Evolutionary conservation across 306 rosid species (phyloP).

Genomic region (Gillenia trifoliata): DNA sequence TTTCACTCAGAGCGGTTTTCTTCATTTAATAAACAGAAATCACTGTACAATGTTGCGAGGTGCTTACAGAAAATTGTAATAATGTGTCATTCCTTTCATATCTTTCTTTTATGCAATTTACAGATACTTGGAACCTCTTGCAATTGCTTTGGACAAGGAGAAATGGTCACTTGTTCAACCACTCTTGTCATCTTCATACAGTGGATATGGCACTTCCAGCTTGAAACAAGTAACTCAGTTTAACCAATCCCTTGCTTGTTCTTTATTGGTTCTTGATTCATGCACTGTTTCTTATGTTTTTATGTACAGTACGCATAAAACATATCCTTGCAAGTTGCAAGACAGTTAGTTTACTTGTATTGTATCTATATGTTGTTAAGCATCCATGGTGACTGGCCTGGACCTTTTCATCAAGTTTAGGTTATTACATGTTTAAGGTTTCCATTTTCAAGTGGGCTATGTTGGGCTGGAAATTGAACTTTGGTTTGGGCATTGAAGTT

Average conservation of each 20-base stretch:
- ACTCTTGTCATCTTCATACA: constrained; percentile 88
- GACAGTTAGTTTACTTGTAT: background rate
- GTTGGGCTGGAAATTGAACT: constrained; percentile 16
- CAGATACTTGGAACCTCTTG: constrained; percentile 95
- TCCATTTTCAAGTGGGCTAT: constrained; percentile 7
- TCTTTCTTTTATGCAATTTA: constrained; percentile 25
- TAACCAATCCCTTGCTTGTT: background rate
- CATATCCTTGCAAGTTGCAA: background rate
- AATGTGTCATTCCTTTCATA: background rate
- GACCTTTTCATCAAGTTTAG: background rate
- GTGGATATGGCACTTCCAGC: constrained; percentile 95
- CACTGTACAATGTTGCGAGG: background rate
- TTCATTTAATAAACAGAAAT: background rate
- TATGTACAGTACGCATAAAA: background rate
- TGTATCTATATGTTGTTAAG: background rate
- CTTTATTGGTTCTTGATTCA: background rate
- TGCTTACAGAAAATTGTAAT: background rate
- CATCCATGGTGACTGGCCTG: background rate
- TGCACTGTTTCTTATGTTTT: background rate
- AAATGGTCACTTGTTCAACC: constrained; percentile 97
- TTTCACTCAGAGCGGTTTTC: background rate
- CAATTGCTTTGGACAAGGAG: constrained; percentile 86
- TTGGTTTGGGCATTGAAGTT: background rate
- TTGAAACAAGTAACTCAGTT: constrained; percentile 67
- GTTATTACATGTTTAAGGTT: background rate